Percentiles rank a stretch among this genome's conserved stretches.
Conservation (phyloP, 2,329 filamentous ascomycete species). For the Lojkania enalia region DNA sequence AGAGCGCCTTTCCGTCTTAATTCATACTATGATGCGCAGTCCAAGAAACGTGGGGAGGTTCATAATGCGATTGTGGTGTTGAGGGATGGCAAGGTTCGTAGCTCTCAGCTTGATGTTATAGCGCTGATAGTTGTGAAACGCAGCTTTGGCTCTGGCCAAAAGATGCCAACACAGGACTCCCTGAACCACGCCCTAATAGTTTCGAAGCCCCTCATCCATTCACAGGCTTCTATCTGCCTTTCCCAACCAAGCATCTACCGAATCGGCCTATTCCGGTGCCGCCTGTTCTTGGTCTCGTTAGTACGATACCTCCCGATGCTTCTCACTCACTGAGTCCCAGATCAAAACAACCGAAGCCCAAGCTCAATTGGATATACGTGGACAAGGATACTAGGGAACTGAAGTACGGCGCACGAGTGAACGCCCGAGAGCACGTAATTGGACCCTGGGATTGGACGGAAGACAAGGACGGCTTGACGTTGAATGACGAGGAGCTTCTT, state of each 20-base stretch:
- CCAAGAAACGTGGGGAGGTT: slow-evolving; percentile 44
- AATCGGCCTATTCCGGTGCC: slow-evolving; percentile 38
- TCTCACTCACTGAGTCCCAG: slow-evolving; percentile 17
- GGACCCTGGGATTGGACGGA: slow-evolving; percentile 83
- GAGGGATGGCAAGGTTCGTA: slow-evolving; percentile 49
- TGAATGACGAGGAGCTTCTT: slow-evolving; percentile 60
- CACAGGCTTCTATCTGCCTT: slow-evolving; percentile 55
- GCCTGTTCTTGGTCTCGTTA: slow-evolving; percentile 54
- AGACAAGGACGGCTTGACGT: slow-evolving; percentile 56
- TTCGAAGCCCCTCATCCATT: slow-evolving; percentile 50
- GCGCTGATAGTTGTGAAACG: slow-evolving; percentile 13
- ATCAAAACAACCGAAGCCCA: slow-evolving; percentile 46
- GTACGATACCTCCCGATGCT: slow-evolving; percentile 49
- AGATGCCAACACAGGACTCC: slow-evolving; percentile 35
- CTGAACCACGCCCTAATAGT: slow-evolving; percentile 22
- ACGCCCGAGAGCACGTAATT: slow-evolving; percentile 71
- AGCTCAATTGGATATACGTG: slow-evolving; percentile 70
- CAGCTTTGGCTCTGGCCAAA: slow-evolving; percentile 44
- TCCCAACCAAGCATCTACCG: slow-evolving; percentile 49
- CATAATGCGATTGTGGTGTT: slow-evolving; percentile 51
- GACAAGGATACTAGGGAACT: slow-evolving; percentile 63
- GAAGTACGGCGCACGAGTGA: slow-evolving; percentile 68
- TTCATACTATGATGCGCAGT: slow-evolving; percentile 47
- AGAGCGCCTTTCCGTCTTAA: slow-evolving; percentile 57
- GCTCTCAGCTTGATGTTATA: no score